phyloP scores from a whole-genome alignment of 352 stramenopile genomes.

The Pythium aquatile region DNA sequence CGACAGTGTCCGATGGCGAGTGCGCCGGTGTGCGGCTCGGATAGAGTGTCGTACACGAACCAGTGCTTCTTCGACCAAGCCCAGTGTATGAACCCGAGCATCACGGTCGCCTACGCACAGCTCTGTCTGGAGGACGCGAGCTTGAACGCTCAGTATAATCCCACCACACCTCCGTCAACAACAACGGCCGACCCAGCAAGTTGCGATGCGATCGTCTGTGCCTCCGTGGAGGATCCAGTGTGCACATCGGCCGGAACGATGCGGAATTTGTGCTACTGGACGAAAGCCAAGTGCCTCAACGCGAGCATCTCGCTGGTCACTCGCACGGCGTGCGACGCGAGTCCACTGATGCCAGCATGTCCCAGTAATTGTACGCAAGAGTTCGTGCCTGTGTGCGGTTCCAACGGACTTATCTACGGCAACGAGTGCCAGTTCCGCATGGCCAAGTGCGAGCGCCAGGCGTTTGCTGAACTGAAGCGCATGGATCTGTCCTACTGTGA shows the following conservation, averaged over 20 bases:
- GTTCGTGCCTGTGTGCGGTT: constrained; percentile 47
- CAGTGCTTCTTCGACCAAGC: constrained; percentile 51
- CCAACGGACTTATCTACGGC: constrained; percentile 47
- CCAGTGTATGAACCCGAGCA: constrained; percentile 28
- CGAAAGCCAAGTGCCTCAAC: constrained; percentile 33
- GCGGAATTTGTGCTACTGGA: constrained; percentile 43
- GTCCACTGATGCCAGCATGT: constrained; percentile 27
- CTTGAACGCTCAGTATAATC: constrained; percentile 37
- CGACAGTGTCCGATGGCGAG: constrained; percentile 36
- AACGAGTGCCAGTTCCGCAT: constrained; percentile 58
- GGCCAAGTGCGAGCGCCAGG: constrained; percentile 38
- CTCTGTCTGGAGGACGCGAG: constrained; percentile 33
- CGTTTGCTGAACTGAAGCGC: constrained; percentile 15
- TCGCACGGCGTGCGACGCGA: constrained; percentile 29
- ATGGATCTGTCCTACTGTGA: constrained; percentile 28
- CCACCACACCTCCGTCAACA: not conserved
- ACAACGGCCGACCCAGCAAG: not conserved
- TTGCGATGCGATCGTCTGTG: constrained; percentile 36
- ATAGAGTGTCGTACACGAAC: constrained; percentile 50
- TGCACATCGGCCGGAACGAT: constrained; percentile 49
- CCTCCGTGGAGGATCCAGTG: constrained; percentile 43
- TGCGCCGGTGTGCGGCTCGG: constrained; percentile 46
- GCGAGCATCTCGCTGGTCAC: constrained; percentile 23
- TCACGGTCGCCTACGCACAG: constrained; percentile 24
- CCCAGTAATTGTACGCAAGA: constrained; percentile 36